Conservation (phyloP, 2,329 filamentous ascomycete species). For the Botrytis hyacinthi region DNA sequence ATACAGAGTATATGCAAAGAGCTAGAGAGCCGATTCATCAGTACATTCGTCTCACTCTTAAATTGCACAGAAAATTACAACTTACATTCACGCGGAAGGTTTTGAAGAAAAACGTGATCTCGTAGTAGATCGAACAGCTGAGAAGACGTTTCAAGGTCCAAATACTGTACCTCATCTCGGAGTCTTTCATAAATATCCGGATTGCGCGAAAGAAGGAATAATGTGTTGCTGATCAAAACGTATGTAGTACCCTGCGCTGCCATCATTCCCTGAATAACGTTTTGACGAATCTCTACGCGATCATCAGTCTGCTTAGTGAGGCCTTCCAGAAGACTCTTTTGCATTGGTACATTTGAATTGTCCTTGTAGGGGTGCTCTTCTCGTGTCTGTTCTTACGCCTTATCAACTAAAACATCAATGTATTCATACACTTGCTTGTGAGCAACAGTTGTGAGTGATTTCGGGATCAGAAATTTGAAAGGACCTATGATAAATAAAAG, state of each 20-base stretch:
- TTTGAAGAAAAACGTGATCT: neutral
- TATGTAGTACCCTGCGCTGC: conserved; percentile 45
- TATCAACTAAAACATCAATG: neutral
- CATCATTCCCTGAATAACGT: conserved; percentile 39
- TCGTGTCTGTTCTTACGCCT: neutral
- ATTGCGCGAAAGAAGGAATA: neutral
- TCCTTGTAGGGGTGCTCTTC: neutral
- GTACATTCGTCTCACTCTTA: neutral
- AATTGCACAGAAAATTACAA: conserved; percentile 43
- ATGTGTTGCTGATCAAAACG: conserved; percentile 34
- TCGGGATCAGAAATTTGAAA: neutral
- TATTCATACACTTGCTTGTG: neutral
- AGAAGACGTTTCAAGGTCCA: conserved; percentile 33
- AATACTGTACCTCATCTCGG: conserved; percentile 39
- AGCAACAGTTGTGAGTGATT: neutral
- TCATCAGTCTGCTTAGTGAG: conserved; percentile 40
- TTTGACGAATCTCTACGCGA: conserved; percentile 39
- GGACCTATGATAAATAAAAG: neutral
- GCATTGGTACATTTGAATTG: neutral
- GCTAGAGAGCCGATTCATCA: neutral
- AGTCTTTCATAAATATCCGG: neutral
- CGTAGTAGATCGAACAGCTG: neutral
- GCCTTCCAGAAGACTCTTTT: neutral
- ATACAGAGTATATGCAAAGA: conserved; percentile 1
- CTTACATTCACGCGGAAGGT: conserved; percentile 48